Percentiles rank a stretch among this genome's conserved stretches.
Conservation (phyloP, 129 eudicot species). For the Lactuca sativa region DNA sequence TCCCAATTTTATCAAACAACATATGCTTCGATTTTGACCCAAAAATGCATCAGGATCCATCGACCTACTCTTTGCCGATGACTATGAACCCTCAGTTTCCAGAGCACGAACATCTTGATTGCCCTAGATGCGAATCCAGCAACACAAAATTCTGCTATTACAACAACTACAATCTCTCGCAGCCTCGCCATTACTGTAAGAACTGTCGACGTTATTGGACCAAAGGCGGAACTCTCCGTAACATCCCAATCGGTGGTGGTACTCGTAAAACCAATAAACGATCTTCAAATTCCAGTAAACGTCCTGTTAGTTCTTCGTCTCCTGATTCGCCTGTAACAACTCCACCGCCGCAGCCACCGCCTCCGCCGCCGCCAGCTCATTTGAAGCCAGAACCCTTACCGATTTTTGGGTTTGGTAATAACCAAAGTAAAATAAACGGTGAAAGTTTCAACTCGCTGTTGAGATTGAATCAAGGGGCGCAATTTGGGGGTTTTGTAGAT, state of each 20-base stretch:
- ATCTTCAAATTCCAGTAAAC: constrained; percentile 23
- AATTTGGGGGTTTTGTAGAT: constrained; percentile 8
- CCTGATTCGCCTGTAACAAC: constrained; percentile 9
- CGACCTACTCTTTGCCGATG: not conserved
- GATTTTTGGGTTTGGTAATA: not conserved
- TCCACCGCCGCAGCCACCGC: not conserved
- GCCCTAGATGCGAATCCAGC: constrained; percentile 44
- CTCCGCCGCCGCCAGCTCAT: constrained; percentile 8
- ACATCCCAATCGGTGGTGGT: constrained; percentile 40
- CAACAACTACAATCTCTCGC: constrained; percentile 42
- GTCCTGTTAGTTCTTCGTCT: constrained; percentile 2
- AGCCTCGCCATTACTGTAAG: constrained; percentile 43
- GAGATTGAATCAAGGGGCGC: not conserved
- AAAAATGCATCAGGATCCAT: constrained; percentile 23
- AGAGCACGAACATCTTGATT: constrained; percentile 39
- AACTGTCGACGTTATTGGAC: constrained; percentile 43
- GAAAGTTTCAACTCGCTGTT: constrained; percentile 11
- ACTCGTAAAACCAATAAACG: constrained; percentile 28
- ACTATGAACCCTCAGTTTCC: constrained; percentile 28
- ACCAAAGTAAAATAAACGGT: not conserved
- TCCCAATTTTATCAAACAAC: constrained; percentile 17
- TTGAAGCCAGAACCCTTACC: constrained; percentile 16
- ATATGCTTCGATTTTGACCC: not conserved
- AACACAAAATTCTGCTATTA: constrained; percentile 48
- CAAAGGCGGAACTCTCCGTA: constrained; percentile 43